phyloP scores from a whole-genome alignment of 352 stramenopile genomes.

The Pythium volutum region DNA sequence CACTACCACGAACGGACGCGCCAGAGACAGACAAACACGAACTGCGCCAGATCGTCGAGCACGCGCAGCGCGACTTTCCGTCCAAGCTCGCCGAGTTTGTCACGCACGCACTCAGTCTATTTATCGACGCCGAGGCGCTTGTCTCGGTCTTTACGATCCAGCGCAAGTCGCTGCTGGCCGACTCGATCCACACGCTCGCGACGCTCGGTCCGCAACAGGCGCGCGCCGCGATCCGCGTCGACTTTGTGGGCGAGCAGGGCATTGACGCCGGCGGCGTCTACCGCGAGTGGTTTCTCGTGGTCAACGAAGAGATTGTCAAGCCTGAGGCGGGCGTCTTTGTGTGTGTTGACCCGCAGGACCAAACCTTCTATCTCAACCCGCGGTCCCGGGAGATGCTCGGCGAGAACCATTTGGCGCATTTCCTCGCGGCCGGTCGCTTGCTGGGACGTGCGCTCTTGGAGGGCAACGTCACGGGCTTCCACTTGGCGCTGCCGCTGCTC shows the following conservation, averaged over 20 bases:
- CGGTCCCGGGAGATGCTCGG: constrained; percentile 20
- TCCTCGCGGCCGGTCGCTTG: constrained; percentile 22
- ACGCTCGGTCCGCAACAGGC: constrained; percentile 16
- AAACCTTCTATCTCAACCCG: constrained; percentile 36
- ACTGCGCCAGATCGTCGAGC: constrained; percentile 10
- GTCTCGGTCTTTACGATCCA: constrained; percentile 25
- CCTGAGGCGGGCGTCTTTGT: constrained; percentile 25
- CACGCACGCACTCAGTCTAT: constrained; percentile 11
- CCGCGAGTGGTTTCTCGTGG: constrained; percentile 62
- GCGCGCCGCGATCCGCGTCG: constrained; percentile 38
- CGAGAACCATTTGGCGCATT: constrained; percentile 29
- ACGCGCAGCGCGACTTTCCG: constrained; percentile 28
- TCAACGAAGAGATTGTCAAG: constrained; percentile 30
- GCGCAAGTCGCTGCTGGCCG: constrained; percentile 19
- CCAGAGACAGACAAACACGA: constrained; percentile 3
- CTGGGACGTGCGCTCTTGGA: constrained; percentile 44
- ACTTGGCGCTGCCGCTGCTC: constrained; percentile 91
- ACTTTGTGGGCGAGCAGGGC: constrained; percentile 54
- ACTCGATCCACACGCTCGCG: constrained; percentile 30
- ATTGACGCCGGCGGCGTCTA: constrained; percentile 65
- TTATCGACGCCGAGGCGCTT: constrained; percentile 14
- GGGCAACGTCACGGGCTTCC: constrained; percentile 81
- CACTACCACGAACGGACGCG: not conserved
- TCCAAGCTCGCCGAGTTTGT: constrained; percentile 39
- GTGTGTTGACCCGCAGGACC: constrained; percentile 27